Evolutionary conservation across 768 basidiomycete genomes (phyloP).

Genomic region (Pleurotus djamor): DNA sequence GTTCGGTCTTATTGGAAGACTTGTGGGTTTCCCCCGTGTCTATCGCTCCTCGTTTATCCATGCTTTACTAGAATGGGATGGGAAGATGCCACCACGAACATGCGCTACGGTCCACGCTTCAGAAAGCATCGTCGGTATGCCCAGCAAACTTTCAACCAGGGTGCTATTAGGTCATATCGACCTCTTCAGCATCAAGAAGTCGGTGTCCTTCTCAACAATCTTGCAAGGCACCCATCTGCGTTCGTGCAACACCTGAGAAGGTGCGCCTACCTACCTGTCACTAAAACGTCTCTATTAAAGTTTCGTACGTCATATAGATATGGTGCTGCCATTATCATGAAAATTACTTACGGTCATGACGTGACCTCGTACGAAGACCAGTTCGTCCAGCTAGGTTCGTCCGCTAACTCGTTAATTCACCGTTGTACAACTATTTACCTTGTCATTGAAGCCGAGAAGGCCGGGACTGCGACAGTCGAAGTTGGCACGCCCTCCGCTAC

Average conservation of each 20-base stretch:
- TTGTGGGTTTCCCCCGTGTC: constrained; percentile 28
- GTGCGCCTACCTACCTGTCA: constrained; percentile 16
- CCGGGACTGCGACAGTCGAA: constrained; percentile 42
- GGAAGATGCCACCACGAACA: constrained; percentile 4
- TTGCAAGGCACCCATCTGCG: constrained; percentile 33
- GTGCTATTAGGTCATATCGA: constrained; percentile 32
- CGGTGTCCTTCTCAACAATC: constrained; percentile 34
- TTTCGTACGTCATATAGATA: constrained; percentile 25
- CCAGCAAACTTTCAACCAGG: constrained; percentile 45
- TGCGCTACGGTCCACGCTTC: constrained; percentile 37
- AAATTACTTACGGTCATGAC: constrained; percentile 46
- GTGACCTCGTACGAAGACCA: constrained; percentile 41
- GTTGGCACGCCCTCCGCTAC: constrained; percentile 44
- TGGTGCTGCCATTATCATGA: constrained; percentile 44
- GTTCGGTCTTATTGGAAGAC: constrained; percentile 45
- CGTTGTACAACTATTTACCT: neutral
- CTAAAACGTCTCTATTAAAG: neutral
- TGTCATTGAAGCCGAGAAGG: constrained; percentile 36
- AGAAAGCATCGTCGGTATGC: constrained; percentile 51
- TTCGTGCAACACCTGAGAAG: constrained; percentile 43
- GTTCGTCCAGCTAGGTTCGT: constrained; percentile 40
- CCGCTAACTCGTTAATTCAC: neutral
- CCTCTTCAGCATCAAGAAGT: constrained; percentile 42
- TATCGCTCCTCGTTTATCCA: neutral
- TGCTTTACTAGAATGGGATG: constrained; percentile 2